phyloP scores from a whole-genome alignment of 176 grass and related monocot species.

The Triticum timopheevii region DNA sequence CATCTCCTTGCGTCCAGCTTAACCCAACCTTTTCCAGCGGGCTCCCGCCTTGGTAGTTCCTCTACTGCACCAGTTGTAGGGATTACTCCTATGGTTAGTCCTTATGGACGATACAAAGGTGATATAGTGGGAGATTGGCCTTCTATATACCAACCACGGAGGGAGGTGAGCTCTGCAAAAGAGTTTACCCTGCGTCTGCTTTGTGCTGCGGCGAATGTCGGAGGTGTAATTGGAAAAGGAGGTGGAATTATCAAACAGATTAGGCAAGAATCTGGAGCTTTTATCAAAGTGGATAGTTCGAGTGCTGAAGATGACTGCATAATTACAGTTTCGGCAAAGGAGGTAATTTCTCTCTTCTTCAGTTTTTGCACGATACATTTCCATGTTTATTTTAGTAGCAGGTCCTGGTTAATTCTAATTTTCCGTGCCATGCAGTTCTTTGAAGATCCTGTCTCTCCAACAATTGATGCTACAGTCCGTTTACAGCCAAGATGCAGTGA shows the following conservation, averaged over 20 bases:
- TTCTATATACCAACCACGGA: constrained; percentile 62
- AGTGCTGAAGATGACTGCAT: constrained; percentile 78
- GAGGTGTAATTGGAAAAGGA: constrained; percentile 92
- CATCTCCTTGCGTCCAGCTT: constrained; percentile 57
- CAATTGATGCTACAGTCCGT: constrained; percentile 84
- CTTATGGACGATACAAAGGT: constrained; percentile 75
- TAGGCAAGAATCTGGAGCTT: constrained; percentile 94
- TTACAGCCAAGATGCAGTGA: constrained; percentile 93
- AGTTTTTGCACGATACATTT: not conserved
- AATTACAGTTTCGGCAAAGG: constrained; percentile 90
- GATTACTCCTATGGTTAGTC: constrained; percentile 54
- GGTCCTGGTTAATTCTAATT: constrained; percentile 12
- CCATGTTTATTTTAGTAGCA: not conserved
- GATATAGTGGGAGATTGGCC: constrained; percentile 73
- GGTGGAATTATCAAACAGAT: constrained; percentile 97
- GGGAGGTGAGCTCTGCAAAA: constrained; percentile 75
- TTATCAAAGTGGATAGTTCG: constrained; percentile 86
- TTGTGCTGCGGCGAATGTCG: constrained; percentile 67
- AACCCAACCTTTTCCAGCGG: constrained; percentile 47
- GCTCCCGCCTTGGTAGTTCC: constrained; percentile 54
- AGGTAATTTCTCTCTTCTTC: constrained; percentile 47
- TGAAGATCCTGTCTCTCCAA: constrained; percentile 85
- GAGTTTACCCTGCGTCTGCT: constrained; percentile 88
- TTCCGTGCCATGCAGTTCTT: constrained; percentile 68
- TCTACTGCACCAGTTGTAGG: constrained; percentile 61